Percentiles rank a stretch among this genome's conserved stretches.
phyloP scores from a whole-genome alignment of 495 filamentous ascomycete species.

The Annulohypoxylon moriforme region DNA sequence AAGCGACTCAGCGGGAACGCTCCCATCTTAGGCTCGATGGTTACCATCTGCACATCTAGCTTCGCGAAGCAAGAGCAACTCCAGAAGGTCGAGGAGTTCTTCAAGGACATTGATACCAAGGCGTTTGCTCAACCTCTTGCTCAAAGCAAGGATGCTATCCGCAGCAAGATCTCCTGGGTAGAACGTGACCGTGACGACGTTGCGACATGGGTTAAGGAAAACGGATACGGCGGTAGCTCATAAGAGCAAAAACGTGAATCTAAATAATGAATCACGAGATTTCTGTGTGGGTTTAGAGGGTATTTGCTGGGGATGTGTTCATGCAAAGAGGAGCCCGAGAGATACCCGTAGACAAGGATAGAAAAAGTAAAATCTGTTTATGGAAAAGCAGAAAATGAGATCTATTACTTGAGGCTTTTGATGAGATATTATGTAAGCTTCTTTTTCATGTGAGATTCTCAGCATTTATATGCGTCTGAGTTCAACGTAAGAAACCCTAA shows the following conservation, averaged over 20 bases:
- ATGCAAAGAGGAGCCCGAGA: constrained; percentile 25
- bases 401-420: constrained; percentile 3
- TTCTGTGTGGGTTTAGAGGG: constrained; percentile 13
- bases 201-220: constrained; percentile 61
- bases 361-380: constrained; percentile 21
- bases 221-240: constrained; percentile 44
- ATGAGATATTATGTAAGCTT: neutral
- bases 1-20: constrained; percentile 73
- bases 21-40: constrained; percentile 88
- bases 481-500: no score
- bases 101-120: constrained; percentile 81
- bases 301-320: constrained; percentile 16
- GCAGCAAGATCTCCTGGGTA: constrained; percentile 70
- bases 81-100: constrained; percentile 82
- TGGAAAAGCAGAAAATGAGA: constrained; percentile 9
- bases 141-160: constrained; percentile 70
- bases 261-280: constrained; percentile 2
- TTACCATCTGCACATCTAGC: constrained; percentile 83
- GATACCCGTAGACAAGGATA: constrained; percentile 44
- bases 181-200: constrained; percentile 68
- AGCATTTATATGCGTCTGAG: neutral
- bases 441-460: neutral
- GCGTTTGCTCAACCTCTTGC: constrained; percentile 71
- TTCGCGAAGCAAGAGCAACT: constrained; percentile 83
- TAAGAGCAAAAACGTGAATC: neutral